Conservation (phyloP, 2,329 filamentous ascomycete genomes). For the Leptosphaerulina australis region DNA sequence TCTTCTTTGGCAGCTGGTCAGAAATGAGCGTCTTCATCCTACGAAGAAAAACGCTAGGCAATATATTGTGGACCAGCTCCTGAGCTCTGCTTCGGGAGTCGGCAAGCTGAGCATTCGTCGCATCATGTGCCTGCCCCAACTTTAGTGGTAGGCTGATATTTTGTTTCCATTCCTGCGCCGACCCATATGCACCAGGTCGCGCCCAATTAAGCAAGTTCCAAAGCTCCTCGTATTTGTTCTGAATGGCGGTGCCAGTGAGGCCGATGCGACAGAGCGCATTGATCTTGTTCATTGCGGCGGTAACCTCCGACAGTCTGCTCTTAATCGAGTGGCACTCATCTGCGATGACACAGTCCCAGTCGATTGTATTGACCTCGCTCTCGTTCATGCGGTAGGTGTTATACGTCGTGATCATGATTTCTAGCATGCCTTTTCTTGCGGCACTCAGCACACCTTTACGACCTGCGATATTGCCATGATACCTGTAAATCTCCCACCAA, state of each 20-base stretch:
- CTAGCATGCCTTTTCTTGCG: constrained; percentile 75
- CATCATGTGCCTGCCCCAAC: constrained; percentile 89
- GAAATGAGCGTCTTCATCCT: constrained; percentile 93
- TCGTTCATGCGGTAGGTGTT: constrained; percentile 81
- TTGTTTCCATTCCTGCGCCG: constrained; percentile 75
- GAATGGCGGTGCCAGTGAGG: constrained; percentile 92
- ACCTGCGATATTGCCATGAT: constrained; percentile 68
- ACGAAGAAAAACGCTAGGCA: constrained; percentile 88
- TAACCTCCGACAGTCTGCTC: constrained; percentile 75
- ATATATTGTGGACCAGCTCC: constrained; percentile 82
- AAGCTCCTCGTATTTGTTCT: constrained; percentile 96
- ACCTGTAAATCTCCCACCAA: constrained; percentile 89
- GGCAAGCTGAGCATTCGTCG: constrained; percentile 81
- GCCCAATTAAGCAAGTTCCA: constrained; percentile 98
- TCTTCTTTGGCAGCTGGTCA: constrained; percentile 92
- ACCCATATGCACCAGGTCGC: constrained; percentile 75
- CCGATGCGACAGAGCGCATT: constrained; percentile 93
- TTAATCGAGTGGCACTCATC: constrained; percentile 95
- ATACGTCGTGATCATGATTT: constrained; percentile 95
- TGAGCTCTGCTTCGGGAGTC: constrained; percentile 80
- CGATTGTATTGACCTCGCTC: constrained; percentile 77
- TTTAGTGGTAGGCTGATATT: constrained; percentile 80
- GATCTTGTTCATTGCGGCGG: constrained; percentile 84
- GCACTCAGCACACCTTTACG: constrained; percentile 74
- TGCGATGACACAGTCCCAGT: constrained; percentile 93